A percentile compares a stretch with the other conserved stretches of the same genome.
Conservation (phyloP, 2,329 filamentous ascomycete genomes). For the Stagonosporopsis vannaccii region DNA sequence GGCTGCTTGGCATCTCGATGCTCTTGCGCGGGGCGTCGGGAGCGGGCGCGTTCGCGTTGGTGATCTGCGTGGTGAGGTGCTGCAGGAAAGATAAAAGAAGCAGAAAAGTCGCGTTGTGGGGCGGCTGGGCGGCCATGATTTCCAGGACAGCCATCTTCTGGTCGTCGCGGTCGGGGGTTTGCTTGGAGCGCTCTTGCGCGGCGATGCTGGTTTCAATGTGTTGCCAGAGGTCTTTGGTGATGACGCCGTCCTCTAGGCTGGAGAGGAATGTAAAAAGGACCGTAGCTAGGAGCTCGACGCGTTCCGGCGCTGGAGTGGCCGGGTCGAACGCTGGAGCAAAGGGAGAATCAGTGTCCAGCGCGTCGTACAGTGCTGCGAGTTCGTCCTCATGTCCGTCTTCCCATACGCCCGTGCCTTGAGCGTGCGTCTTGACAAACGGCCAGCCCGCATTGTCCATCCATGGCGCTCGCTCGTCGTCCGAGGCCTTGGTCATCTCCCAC, state of each 20-base stretch:
- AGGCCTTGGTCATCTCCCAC: conserved; percentile 64
- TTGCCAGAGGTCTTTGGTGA: conserved; percentile 73
- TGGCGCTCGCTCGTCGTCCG: conserved; percentile 51
- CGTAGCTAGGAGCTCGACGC: conserved; percentile 77
- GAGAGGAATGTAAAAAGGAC: conserved; percentile 76
- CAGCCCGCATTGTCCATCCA: conserved; percentile 65
- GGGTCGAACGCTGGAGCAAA: conserved; percentile 65
- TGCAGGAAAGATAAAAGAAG: conserved; percentile 82
- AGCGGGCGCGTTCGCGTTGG: conserved; percentile 36
- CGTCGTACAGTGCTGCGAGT: conserved; percentile 61
- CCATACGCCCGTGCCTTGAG: conserved; percentile 52
- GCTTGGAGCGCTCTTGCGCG: conserved; percentile 53
- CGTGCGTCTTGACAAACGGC: conserved; percentile 61
- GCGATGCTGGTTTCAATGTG: conserved; percentile 38
- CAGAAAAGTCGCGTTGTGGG: conserved; percentile 88
- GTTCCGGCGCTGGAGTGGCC: conserved; percentile 69
- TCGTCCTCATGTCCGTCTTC: conserved; percentile 52
- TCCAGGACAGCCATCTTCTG: conserved; percentile 73
- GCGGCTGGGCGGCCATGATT: conserved; percentile 69
- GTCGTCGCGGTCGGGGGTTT: conserved; percentile 58
- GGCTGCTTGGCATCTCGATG: conserved; percentile 38
- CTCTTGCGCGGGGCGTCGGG: conserved; percentile 37
- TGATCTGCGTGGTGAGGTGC: conserved; percentile 63
- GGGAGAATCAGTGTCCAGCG: conserved; percentile 73
- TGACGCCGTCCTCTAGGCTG: conserved; percentile 79